Evolutionary conservation across 2,329 filamentous ascomycete genomes (phyloP).

Genomic region (Cladobotryum protrusum): DNA sequence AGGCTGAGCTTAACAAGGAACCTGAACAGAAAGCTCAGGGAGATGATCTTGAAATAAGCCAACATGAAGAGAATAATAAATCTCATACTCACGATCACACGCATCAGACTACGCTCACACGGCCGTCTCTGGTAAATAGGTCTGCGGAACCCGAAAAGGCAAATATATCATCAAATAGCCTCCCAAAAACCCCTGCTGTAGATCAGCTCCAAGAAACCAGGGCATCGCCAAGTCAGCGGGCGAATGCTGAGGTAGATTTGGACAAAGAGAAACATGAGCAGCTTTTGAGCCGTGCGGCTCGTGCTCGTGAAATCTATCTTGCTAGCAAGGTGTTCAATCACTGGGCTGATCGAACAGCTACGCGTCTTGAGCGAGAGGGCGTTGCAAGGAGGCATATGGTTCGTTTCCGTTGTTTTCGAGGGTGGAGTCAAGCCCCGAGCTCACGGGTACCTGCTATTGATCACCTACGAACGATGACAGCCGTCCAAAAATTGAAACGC

Average conservation of each 20-base stretch:
- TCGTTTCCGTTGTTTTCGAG: conserved; percentile 41
- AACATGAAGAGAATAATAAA: neutral
- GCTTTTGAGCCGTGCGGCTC: conserved; percentile 46
- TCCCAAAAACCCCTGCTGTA: neutral
- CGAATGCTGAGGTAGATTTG: neutral
- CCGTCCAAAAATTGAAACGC: conserved; percentile 29
- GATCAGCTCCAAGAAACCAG: neutral
- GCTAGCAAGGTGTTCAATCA: conserved; percentile 33
- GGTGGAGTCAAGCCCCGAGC: conserved; percentile 29
- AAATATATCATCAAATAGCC: neutral
- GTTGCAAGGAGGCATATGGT: conserved; percentile 66
- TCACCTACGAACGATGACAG: conserved; percentile 23
- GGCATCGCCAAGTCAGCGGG: neutral
- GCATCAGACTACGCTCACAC: neutral
- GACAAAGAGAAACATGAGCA: conserved; percentile 11
- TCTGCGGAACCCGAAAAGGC: neutral
- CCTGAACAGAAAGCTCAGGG: neutral
- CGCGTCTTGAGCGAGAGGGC: conserved; percentile 60
- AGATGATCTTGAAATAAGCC: neutral
- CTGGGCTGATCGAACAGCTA: conserved; percentile 61
- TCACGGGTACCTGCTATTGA: conserved; percentile 24
- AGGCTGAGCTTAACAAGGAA: neutral
- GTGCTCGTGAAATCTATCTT: conserved; percentile 60
- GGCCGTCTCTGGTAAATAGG: neutral
- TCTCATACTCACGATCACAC: neutral